A percentile compares a stretch with the other conserved stretches of the same genome.
These are phyloP conservation scores for Yarrowia hollandica DNA, from an alignment of 805 yeast species.

Conservation along the genomic window DNA sequence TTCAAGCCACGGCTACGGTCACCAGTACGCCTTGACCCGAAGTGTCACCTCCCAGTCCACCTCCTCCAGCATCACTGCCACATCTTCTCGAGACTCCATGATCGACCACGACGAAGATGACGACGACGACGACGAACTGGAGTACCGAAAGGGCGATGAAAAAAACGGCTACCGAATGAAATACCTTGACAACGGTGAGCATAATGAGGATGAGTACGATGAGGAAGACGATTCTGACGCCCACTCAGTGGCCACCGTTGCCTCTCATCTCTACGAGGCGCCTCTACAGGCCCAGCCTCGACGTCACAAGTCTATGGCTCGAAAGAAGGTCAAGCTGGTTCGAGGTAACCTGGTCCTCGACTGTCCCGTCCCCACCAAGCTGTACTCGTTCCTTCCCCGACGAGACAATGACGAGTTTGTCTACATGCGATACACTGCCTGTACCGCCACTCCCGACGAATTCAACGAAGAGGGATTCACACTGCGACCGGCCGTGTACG, in stretches of 20 bases:
- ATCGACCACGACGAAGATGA: conserved; percentile 23
- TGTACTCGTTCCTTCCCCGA: conserved; percentile 79
- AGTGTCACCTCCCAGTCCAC: conserved; percentile 20
- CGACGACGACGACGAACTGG: conserved; percentile 12
- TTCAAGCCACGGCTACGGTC: conserved; percentile 1
- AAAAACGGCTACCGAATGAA: conserved; percentile 26
- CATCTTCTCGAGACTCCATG: conserved; percentile 9
- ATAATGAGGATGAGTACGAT: neutral
- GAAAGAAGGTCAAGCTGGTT: conserved; percentile 73
- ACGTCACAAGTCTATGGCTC: conserved; percentile 65
- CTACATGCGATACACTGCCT: conserved; percentile 96
- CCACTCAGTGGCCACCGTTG: conserved; percentile 33
- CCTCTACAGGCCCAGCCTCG: conserved; percentile 49
- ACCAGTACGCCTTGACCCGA: neutral
- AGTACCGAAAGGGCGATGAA: conserved; percentile 16
- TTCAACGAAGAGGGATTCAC: conserved; percentile 80
- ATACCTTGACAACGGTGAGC: conserved; percentile 23
- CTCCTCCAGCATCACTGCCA: conserved; percentile 9
- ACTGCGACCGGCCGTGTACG: conserved; percentile 78
- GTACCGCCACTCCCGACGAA: conserved; percentile 89
- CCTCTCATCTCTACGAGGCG: conserved; percentile 35
- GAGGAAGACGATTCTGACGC: conserved; percentile 25
- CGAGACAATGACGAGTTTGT: conserved; percentile 91
- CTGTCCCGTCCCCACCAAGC: conserved; percentile 90
- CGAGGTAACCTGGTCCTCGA: conserved; percentile 85